Base-by-base conservation (phyloP, 2,329 filamentous ascomycete genomes). In the Penicillium sp. region DNA sequence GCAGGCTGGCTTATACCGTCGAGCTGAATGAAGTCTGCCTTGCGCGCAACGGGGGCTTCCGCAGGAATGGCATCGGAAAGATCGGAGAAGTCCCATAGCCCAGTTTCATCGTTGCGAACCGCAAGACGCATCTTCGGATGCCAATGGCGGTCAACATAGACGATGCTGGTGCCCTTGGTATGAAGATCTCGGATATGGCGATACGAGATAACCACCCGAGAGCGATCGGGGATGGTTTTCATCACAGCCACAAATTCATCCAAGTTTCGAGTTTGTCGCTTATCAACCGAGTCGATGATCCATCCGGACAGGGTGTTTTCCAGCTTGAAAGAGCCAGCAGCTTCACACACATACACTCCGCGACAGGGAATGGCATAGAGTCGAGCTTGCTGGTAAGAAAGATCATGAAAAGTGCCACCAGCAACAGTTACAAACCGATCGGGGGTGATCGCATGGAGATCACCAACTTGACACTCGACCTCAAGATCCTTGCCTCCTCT, bases 311-410 rank as follows among this genome's bases (percentile, higher is more conserved):
- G 89, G 13, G 90, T 89, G 66, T 88, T 93, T 62, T 98, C 95
- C 62, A 99, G 91, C 50, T 93, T 88, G 82, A 98, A 99, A 0
- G 95, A 96, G 3, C 95, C 95, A 2, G 91, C 90, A 5, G 93
- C 91, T 75, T 99, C 95, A 70, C 93, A 98, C 57, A 98, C 89
- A 71, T 91, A 99, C 19, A 99, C 92, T 33, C 95, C 95, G 73
- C 92, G 89, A 67, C 92, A 90, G 10, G 93, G 88, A 56, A 99
- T 93, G 33, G 93, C 93, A 73, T 97, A 98, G 5, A 97, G 84
- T 10, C 95, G 88, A n/a, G 95, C 92, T 76, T 98, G 93, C 72
- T 99, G 95, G 74, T 99, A 99, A 1, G 96, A 99, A 19, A 99
- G 81, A 71, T 96, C 86, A 77, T 99, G 96, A 80, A 99, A 98